Conservation (phyloP, 352 stramenopile species). For the Phytophthora macrochlamydospora region DNA sequence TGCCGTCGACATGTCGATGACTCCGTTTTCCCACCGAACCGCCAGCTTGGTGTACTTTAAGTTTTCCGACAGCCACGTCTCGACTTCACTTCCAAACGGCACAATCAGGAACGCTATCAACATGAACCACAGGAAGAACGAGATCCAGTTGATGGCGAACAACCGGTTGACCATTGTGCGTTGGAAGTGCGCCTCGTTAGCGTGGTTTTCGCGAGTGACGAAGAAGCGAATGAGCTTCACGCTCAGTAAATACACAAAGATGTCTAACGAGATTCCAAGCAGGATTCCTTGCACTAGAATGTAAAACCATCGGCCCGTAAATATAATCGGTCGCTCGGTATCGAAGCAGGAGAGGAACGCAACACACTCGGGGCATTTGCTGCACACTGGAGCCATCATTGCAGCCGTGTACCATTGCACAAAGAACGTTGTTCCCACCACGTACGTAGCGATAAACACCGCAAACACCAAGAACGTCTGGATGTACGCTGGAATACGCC, state of each 20-base stretch:
- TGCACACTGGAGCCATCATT: conserved; percentile 86
- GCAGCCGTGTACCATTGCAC: conserved; percentile 88
- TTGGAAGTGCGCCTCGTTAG: conserved; percentile 81
- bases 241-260: conserved; percentile 85
- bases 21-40: conserved; percentile 80
- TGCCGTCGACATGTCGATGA: conserved; percentile 89
- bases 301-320: conserved; percentile 81
- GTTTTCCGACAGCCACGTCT: conserved; percentile 80
- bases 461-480: conserved; percentile 83
- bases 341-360: conserved; percentile 87
- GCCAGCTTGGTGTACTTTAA: conserved; percentile 85
- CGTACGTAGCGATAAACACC: conserved; percentile 82
- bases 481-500: conserved; percentile 78
- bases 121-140: conserved; percentile 91
- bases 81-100: conserved; percentile 79
- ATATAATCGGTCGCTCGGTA: conserved; percentile 70
- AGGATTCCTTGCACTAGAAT: conserved; percentile 85
- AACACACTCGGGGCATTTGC: conserved; percentile 70
- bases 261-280: conserved; percentile 82
- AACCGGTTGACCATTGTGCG: conserved; percentile 86
- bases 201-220: conserved; percentile 84
- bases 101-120: conserved; percentile 89
- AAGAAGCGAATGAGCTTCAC: conserved; percentile 87
- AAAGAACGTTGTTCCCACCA: conserved; percentile 84
- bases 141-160: conserved; percentile 91